Evolutionary conservation across 139 green algal species (phyloP), one percentile per base, ranked within the genome.

Genomic region (Chlorella sp.): DNA sequence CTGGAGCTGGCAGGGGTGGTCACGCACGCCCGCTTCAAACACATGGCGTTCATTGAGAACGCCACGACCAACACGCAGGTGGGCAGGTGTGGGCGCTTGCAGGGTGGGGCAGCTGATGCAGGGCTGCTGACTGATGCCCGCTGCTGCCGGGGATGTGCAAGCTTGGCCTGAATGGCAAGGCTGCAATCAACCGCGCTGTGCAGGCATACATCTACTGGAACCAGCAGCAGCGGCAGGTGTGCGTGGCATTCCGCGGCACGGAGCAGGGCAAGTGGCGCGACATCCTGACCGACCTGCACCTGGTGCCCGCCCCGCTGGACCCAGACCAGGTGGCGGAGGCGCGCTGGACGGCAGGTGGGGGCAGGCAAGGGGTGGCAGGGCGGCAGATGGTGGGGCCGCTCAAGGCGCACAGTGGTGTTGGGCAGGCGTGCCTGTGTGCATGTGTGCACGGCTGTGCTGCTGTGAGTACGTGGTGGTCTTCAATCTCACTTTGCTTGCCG

Each of bases 191-290:
- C n/a, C n/a, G n/a, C n/a, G n/a, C n/a, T n/a, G n/a, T n/a, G n/a
- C n/a, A n/a, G n/a, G n/a, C n/a, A n/a, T 60, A 60, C 51, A 19
- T 96, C 76, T 92, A 93, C 46, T 84, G 89, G 28, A 91, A 93
- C 64, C 20, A 68, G 9, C 32, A 84, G 65, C 41, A 62, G 28
- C 73, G 85, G 14, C 78, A 92, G 58, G 85, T 92, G 9, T 88
- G 94, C 13, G 84, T 98, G 30, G 92, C 94, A 0, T 97, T 96
- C 92, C 86, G 94, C 20, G 94, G 94, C 72, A 97, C 94, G 0
- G 93, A 97, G 90, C 89, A 95, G 88, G 88, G 91, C 62, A 94
- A 94, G 84, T 94, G 91, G 89, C 94, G 93, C 75, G 94, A 97
- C 89, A 76, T 96, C 36, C 80, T 94, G 22, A 95, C 91, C 0